Evolutionary conservation across 2,329 filamentous ascomycete genomes (phyloP), one percentile per base, ranked within the genome.

Genomic region (Fusarium neocosmosporiellum): DNA sequence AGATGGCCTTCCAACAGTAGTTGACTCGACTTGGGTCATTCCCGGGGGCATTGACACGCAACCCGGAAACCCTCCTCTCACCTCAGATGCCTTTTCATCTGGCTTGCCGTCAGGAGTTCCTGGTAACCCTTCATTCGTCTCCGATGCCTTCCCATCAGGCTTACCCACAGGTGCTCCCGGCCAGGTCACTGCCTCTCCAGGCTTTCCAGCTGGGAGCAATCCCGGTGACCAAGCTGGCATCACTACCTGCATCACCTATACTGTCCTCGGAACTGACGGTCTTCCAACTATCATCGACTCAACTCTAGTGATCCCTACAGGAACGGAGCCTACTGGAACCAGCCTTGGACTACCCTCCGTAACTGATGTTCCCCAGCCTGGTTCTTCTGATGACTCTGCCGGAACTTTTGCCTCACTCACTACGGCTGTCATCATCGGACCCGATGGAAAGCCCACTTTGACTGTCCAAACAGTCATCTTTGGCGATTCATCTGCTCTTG

Each of bases 381-480:
- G 46, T 33, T 62, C 75, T 13, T 66, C 69, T 18, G 70, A 59
- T 63, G 71, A 63, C 7, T 65, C 66, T 31, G 58, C 65, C 3
- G 68, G 60, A 37, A 48, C 70, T 5, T 67, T 77, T 62, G 80
- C 80, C n/a, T 75, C 75, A 2, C 70, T 78, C 64, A 78, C 80
- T 48, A 83, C 81, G 4, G 74, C 78, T 20, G 65, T 80, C 5
- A 65, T 81, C 34, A 63, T 82, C 16, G 81, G 81, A 13, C 70
- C 78, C 7, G 76, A 82, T 69, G 81, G 81, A 16, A 64, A 77
- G 16, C 68, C 72, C 3, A 82, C 81, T 16, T 73, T 81, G 27
- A 74, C 79, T 31, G 76, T 81, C 11, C 76, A 81, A 50, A 82
- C 80, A 14, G 71, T 83, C 33, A 70, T 83, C 24, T 67, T 81